Conservation (phyloP, 225 moss, liverwort and hornwort genomes). For the Physcomitrium patens region DNA sequence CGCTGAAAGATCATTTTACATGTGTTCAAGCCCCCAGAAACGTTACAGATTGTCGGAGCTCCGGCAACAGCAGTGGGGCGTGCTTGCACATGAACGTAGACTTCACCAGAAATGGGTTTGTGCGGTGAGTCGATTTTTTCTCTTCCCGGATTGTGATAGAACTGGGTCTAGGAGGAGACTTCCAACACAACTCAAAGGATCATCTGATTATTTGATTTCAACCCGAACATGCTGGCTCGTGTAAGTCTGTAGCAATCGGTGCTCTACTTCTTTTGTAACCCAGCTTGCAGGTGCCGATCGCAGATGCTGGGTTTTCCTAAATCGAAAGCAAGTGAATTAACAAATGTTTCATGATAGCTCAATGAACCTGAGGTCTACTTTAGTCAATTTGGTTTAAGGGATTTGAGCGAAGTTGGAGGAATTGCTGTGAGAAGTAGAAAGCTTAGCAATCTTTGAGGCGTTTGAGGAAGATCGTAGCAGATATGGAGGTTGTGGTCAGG, state of each 20-base stretch:
- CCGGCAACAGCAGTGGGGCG: conserved; percentile 33
- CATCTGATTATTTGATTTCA: conserved; percentile 10
- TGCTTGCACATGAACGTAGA: conserved; percentile 50
- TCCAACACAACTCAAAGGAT: conserved; percentile 2
- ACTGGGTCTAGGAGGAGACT: neutral
- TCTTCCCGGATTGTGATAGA: neutral
- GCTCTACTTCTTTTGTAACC: no score
- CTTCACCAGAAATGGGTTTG: conserved; percentile 59
- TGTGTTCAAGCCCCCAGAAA: conserved; percentile 37
- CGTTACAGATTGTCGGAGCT: conserved; percentile 26
- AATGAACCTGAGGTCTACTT: neutral
- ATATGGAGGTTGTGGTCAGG: conserved; percentile 11
- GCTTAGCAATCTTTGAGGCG: neutral
- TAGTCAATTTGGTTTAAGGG: neutral
- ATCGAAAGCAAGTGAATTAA: no score
- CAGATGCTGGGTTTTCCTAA: no score
- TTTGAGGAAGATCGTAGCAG: neutral
- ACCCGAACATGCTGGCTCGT: neutral
- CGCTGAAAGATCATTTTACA: conserved; percentile 48
- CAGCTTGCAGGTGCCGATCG: no score
- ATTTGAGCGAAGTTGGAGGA: neutral
- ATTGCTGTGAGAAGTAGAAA: conserved; percentile 20
- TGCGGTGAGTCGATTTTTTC: conserved; percentile 41
- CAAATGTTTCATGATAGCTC: no score
- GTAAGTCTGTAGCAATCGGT: no score